Percentiles rank a stretch among this genome's conserved stretches.
phyloP scores from a whole-genome alignment of 75 land plant genomes.

The Azolla pinnata region DNA sequence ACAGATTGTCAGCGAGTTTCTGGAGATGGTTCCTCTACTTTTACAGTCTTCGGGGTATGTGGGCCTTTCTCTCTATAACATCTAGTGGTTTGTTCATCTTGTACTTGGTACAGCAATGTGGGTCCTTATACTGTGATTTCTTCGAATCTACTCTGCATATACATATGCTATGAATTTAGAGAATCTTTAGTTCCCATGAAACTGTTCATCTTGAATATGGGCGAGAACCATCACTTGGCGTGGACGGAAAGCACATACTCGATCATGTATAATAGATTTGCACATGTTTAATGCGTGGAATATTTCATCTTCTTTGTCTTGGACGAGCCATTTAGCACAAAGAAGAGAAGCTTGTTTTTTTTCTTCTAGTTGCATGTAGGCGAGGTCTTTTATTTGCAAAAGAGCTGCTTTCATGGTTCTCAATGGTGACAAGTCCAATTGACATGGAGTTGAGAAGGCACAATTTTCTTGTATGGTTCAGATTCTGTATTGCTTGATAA shows the following conservation, averaged over 20 bases:
- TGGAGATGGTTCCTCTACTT: slow-evolving; percentile 67
- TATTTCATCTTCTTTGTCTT: not conserved
- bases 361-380: not conserved
- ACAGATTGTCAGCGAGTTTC: slow-evolving; percentile 65
- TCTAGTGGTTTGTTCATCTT: not conserved
- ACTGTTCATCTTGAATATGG: not conserved
- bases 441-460: not conserved
- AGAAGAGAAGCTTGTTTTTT: not conserved
- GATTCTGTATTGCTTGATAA: slow-evolving; percentile 9
- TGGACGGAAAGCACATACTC: too few species aligned
- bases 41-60: slow-evolving; percentile 77
- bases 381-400: not conserved
- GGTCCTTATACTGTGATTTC: not conserved
- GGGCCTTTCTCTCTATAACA: not conserved
- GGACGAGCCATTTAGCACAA: not conserved
- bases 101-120: not conserved
- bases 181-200: not conserved
- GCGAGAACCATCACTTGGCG: not conserved
- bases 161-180: too few species aligned
- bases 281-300: too few species aligned
- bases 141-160: not conserved
- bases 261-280: too few species aligned
- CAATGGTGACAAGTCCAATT: not conserved
- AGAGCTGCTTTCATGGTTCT: not conserved
- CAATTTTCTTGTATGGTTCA: not conserved